These are phyloP conservation scores for Lachnellula subtilissima DNA, from an alignment of 2,329 filamentous ascomycete species.

Conservation along the genomic window DNA sequence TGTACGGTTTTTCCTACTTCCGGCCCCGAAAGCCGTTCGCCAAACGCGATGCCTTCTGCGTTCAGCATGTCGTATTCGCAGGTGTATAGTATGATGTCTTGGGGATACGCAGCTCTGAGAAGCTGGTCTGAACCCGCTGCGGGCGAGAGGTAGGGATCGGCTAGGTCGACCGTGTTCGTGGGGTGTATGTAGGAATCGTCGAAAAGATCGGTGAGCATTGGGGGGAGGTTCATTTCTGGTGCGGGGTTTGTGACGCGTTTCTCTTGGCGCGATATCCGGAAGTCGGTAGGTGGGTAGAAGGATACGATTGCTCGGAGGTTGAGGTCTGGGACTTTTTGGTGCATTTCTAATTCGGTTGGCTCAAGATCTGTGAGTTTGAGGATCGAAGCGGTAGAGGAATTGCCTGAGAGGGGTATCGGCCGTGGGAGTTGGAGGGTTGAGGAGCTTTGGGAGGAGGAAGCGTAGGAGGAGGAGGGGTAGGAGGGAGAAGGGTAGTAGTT, in stretches of 20 bases:
- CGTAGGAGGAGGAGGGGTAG: neutral
- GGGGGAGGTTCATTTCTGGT: conserved; percentile 55
- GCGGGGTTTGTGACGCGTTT: conserved; percentile 50
- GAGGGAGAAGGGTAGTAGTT: neutral
- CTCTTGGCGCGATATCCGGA: conserved; percentile 50
- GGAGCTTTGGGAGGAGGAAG: neutral
- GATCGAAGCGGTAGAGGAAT: conserved; percentile 16
- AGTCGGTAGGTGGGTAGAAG: conserved; percentile 61
- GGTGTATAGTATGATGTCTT: conserved; percentile 52
- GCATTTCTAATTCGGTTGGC: conserved; percentile 28
- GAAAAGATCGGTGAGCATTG: conserved; percentile 56
- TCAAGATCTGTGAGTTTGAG: conserved; percentile 29
- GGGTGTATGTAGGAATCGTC: conserved; percentile 58
- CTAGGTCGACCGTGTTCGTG: conserved; percentile 36
- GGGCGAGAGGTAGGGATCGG: conserved; percentile 54
- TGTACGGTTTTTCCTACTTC: conserved; percentile 51
- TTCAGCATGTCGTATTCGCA: conserved; percentile 65
- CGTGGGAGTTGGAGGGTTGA: conserved; percentile 15
- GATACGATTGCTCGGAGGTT: conserved; percentile 49
- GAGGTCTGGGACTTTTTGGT: conserved; percentile 36
- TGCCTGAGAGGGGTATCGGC: neutral
- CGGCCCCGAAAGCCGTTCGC: conserved; percentile 46
- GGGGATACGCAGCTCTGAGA: conserved; percentile 43
- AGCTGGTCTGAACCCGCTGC: conserved; percentile 50
- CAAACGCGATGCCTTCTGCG: conserved; percentile 55